A percentile compares a stretch with the other conserved stretches of the same genome.
phyloP scores from a whole-genome alignment of 2,329 filamentous ascomycete species.

The Lasiodiplodia gonubiensis region DNA sequence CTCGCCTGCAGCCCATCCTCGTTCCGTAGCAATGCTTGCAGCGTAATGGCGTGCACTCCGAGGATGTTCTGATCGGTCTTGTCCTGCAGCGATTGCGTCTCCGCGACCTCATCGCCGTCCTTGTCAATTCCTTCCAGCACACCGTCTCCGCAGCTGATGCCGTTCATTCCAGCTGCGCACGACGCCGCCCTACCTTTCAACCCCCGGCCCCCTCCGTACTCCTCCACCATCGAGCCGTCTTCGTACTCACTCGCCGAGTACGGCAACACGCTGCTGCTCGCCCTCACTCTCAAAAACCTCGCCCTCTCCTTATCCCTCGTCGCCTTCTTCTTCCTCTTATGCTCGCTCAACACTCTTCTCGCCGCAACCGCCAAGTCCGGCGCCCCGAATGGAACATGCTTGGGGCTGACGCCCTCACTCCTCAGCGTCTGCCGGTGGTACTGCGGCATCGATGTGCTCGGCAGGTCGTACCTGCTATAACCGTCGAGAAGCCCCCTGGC shows the following conservation, averaged over 20 bases:
- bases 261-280: not conserved
- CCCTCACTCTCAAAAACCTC: not conserved
- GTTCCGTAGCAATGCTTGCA: constrained; percentile 29
- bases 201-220: too few species aligned
- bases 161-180: not conserved
- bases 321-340: not conserved
- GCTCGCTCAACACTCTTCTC: constrained; percentile 11
- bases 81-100: constrained; percentile 9
- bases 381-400: constrained; percentile 11
- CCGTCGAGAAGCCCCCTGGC: not conserved
- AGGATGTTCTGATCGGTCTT: constrained; percentile 28
- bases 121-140: constrained; percentile 11
- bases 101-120: not conserved
- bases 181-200: not conserved
- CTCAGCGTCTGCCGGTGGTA: not conserved
- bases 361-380: constrained; percentile 17
- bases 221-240: not conserved
- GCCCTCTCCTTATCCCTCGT: not conserved
- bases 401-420: not conserved
- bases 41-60: constrained; percentile 30
- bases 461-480: not conserved
- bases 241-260: constrained; percentile 5
- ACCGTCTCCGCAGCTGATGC: not conserved
- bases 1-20: constrained; percentile 21
- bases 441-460: not conserved